A percentile compares a stretch with the other conserved stretches of the same genome.
Evolutionary conservation across 305 asterid genomes (phyloP).

Genomic region (Andrographis paniculata): DNA sequence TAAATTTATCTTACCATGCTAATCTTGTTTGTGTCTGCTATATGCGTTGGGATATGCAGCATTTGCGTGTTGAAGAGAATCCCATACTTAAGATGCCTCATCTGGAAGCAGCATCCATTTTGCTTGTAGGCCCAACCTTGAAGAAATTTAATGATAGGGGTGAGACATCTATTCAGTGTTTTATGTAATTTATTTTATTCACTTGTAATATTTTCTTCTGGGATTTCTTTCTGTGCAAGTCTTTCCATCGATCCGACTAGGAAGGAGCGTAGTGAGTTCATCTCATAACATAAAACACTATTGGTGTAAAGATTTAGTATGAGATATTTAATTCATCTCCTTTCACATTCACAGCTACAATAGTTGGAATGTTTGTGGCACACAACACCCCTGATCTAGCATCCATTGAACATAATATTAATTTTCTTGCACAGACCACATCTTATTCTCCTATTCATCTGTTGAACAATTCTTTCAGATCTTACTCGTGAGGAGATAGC

Average conservation of each 20-base stretch:
- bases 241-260: too few species aligned
- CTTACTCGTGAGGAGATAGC: slow-evolving; percentile 82
- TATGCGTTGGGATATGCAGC: slow-evolving; percentile 47
- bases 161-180: slow-evolving; percentile 28
- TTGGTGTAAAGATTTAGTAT: too few species aligned
- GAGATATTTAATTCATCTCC: too few species aligned
- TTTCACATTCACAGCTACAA: too few species aligned
- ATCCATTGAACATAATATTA: slow-evolving; percentile 6
- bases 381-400: slow-evolving; percentile 4
- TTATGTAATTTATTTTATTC: slow-evolving; percentile 12
- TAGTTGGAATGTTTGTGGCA: slow-evolving; percentile 5
- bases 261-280: too few species aligned
- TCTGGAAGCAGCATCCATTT: slow-evolving; percentile 91
- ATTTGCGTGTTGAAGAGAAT: slow-evolving; percentile 97
- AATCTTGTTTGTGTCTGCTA: slow-evolving; percentile 16
- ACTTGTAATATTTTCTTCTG: too few species aligned
- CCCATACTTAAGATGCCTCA: slow-evolving; percentile 94
- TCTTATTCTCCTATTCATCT: slow-evolving; percentile 13
- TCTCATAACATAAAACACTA: too few species aligned
- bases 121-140: slow-evolving; percentile 93
- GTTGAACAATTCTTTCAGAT: slow-evolving; percentile 42
- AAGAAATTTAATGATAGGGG: slow-evolving; percentile 97
- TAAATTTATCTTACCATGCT: slow-evolving; percentile 5
- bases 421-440: background rate
- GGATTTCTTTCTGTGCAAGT: too few species aligned